Percentiles rank a stretch among this genome's conserved stretches.
These are phyloP conservation scores for Corymbia citriodora DNA, from an alignment of 441 rosid genomes.

Conservation along the genomic window DNA sequence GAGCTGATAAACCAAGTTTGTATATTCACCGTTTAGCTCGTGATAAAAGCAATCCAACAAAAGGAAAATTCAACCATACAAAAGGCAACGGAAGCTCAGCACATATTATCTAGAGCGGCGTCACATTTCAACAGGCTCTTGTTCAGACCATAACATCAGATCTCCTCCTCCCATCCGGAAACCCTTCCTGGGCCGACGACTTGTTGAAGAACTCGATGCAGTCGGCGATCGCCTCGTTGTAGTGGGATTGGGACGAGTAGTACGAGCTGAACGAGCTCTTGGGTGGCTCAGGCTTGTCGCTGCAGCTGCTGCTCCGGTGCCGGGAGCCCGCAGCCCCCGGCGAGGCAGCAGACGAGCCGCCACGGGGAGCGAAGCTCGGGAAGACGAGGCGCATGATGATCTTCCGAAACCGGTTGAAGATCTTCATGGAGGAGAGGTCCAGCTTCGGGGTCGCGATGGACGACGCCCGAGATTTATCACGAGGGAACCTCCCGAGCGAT, in stretches of 20 bases:
- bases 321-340: not conserved
- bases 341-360: constrained; percentile 8
- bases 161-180: constrained; percentile 32
- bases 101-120: not conserved
- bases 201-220: constrained; percentile 92
- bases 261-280: constrained; percentile 89
- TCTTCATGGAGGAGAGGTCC: constrained; percentile 58
- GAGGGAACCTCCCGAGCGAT: not conserved
- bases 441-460: not conserved
- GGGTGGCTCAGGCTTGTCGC: constrained; percentile 68
- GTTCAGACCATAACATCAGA: constrained; percentile 40
- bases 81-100: not conserved
- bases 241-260: constrained; percentile 79
- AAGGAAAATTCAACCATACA: not conserved
- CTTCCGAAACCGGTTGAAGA: constrained; percentile 60
- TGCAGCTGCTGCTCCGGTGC: constrained; percentile 14
- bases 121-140: not conserved
- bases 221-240: constrained; percentile 80
- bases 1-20: not conserved
- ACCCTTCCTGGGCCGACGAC: constrained; percentile 53
- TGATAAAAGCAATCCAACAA: not conserved
- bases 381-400: constrained; percentile 54
- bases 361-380: constrained; percentile 33
- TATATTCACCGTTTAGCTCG: not conserved
- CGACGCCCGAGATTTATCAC: not conserved